These are phyloP conservation scores for Dacryopinax primogenitus DNA, from an alignment of 768 basidiomycete species.

Conservation along the genomic window DNA sequence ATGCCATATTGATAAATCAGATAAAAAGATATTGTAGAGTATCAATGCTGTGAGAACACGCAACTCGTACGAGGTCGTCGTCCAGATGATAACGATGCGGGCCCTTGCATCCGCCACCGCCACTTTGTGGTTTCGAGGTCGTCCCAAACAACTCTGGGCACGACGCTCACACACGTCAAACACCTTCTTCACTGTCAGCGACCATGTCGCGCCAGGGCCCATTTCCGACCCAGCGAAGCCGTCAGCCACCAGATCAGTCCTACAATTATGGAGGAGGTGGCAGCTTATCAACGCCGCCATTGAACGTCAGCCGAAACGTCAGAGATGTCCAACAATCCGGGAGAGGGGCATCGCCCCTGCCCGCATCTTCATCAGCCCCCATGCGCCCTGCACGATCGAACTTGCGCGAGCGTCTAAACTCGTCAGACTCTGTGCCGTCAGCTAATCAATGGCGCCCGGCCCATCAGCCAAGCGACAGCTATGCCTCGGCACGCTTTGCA, in stretches of 20 bases:
- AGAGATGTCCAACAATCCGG: background rate
- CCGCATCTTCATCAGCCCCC: background rate
- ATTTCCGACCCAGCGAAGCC: background rate
- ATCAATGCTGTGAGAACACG: background rate
- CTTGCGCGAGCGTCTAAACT: background rate
- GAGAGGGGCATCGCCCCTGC: background rate
- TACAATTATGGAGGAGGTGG: background rate
- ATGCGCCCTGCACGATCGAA: background rate
- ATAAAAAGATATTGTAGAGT: background rate
- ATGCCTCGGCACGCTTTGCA: background rate
- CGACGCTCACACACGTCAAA: background rate
- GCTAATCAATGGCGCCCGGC: background rate
- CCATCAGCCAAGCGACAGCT: slow-evolving; percentile 6
- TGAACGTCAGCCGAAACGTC: background rate
- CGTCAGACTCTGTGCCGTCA: background rate
- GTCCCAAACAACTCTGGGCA: background rate
- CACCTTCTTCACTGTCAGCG: background rate
- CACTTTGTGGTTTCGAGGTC: slow-evolving; percentile 3
- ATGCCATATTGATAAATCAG: background rate
- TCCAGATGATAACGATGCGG: background rate
- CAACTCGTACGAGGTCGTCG: background rate
- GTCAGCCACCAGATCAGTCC: background rate
- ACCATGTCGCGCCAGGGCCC: slow-evolving; percentile 4
- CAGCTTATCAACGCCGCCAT: background rate
- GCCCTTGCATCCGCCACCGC: slow-evolving; percentile 7